phyloP scores from a whole-genome alignment of 1,284 basidiomycete species.

The Hymenochaete sp. region DNA sequence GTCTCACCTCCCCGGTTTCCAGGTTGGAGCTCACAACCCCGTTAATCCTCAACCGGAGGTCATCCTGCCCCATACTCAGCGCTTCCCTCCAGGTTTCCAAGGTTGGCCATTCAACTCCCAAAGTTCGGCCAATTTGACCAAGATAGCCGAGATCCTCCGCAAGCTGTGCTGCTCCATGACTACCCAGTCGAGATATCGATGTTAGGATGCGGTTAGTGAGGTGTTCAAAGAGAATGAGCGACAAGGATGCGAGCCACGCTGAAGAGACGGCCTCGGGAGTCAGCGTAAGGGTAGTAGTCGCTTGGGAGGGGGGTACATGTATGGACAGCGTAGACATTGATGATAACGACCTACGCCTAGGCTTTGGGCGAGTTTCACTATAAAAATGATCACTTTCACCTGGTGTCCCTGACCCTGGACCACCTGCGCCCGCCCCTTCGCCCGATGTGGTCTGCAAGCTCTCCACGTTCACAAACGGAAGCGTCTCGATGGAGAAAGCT shows the following conservation, averaged over 20 bases:
- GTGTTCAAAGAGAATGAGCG: slow-evolving; percentile 67
- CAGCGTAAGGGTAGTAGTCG: slow-evolving; percentile 14
- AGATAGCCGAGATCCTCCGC: slow-evolving; percentile 83
- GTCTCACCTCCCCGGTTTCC: slow-evolving; percentile 1
- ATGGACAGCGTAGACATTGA: slow-evolving; percentile 26
- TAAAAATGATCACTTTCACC: slow-evolving; percentile 10
- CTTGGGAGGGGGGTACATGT: slow-evolving; percentile 26
- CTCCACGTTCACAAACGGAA: slow-evolving; percentile 61
- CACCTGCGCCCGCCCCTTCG: slow-evolving; percentile 22
- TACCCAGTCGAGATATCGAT: slow-evolving; percentile 49
- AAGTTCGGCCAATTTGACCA: slow-evolving; percentile 80
- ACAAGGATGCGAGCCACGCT: slow-evolving; percentile 86
- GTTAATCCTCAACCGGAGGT: slow-evolving; percentile 35
- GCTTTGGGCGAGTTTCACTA: slow-evolving; percentile 22
- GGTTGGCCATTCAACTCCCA: slow-evolving; percentile 77
- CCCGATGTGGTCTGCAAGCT: slow-evolving; percentile 43
- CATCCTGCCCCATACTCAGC: slow-evolving; percentile 51
- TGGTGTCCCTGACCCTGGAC: slow-evolving; percentile 20
- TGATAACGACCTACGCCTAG: slow-evolving; percentile 31
- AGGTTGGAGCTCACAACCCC: no score
- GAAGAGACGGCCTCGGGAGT: slow-evolving; percentile 65
- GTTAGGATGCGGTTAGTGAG: slow-evolving; percentile 61
- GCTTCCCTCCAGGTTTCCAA: slow-evolving; percentile 69
- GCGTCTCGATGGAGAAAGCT: slow-evolving; percentile 78
- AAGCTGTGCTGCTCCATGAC: slow-evolving; percentile 75